These are phyloP conservation scores for Ogataea sp. DNA, from an alignment of 805 yeast species.

Conservation along the genomic window DNA sequence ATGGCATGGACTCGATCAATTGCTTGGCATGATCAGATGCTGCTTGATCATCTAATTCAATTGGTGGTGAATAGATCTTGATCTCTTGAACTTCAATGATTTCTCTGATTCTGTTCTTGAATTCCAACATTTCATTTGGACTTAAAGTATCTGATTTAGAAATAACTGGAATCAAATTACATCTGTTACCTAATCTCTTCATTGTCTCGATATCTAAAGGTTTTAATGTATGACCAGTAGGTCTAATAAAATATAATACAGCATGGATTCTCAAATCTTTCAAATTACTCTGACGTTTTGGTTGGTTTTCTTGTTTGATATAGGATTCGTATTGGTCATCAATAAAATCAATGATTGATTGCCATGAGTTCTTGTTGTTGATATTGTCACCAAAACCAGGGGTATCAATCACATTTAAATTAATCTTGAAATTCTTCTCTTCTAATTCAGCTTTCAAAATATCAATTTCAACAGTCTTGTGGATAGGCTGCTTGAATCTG, in stretches of 20 bases:
- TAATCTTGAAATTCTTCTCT: constrained; percentile 73
- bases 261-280: constrained; percentile 88
- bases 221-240: constrained; percentile 81
- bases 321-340: constrained; percentile 85
- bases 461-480: constrained; percentile 70
- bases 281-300: constrained; percentile 50
- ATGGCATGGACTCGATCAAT: constrained; percentile 79
- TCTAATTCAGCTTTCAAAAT: constrained; percentile 73
- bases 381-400: constrained; percentile 93
- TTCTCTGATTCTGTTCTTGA: constrained; percentile 71
- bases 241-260: constrained; percentile 82
- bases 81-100: constrained; percentile 81
- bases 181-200: constrained; percentile 74
- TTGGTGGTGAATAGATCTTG: constrained; percentile 76
- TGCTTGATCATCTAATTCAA: constrained; percentile 66
- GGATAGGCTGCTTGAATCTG: constrained; percentile 51
- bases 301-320: constrained; percentile 94
- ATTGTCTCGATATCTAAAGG: constrained; percentile 85
- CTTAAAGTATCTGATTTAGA: constrained; percentile 85
- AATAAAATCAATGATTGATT: constrained; percentile 77
- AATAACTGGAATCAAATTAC: constrained; percentile 82
- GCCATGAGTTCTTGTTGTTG: constrained; percentile 81
- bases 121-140: constrained; percentile 56
- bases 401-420: constrained; percentile 79
- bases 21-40: constrained; percentile 75